phyloP scores from a whole-genome alignment of 2,329 filamentous ascomycete genomes.

The Bimuria novae-zelandiae region DNA sequence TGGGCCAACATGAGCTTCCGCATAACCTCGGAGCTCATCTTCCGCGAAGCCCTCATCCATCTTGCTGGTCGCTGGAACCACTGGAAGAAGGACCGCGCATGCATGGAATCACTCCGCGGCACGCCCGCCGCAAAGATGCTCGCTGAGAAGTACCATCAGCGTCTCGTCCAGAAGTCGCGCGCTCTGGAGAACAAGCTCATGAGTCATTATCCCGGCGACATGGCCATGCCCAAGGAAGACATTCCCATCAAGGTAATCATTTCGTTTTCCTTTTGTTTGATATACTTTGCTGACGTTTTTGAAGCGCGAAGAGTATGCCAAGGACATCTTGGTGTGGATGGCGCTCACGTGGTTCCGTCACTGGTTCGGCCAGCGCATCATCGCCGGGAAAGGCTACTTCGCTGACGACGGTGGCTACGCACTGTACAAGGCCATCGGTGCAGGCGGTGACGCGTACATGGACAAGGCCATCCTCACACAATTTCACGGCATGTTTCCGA shows the following conservation, averaged over 20 bases:
- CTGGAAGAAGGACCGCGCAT: slow-evolving; percentile 10
- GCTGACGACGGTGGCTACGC: slow-evolving; percentile 52
- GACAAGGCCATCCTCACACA: slow-evolving; percentile 42
- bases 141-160: slow-evolving; percentile 36
- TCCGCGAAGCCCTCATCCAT: slow-evolving; percentile 53
- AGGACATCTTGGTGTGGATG: slow-evolving; percentile 59
- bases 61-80: slow-evolving; percentile 49
- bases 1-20: slow-evolving; percentile 55
- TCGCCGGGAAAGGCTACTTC: slow-evolving; percentile 44
- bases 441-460: slow-evolving; percentile 52
- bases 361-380: slow-evolving; percentile 51
- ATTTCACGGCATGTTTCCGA: slow-evolving; percentile 50
- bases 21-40: slow-evolving; percentile 53
- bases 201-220: slow-evolving; percentile 32
- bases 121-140: slow-evolving; percentile 31
- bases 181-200: slow-evolving; percentile 33
- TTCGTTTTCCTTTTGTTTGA: not conserved
- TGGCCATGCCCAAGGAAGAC: slow-evolving; percentile 29
- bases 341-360: slow-evolving; percentile 54
- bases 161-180: slow-evolving; percentile 31
- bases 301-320: slow-evolving; percentile 49
- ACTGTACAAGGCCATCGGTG: slow-evolving; percentile 49
- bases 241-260: slow-evolving; percentile 34
- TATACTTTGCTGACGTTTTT: not conserved
- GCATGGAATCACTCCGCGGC: slow-evolving; percentile 21